These are phyloP conservation scores for Pseudonitzschia delicatissima DNA, from an alignment of 108 stramenopile species.

Conservation along the genomic window DNA sequence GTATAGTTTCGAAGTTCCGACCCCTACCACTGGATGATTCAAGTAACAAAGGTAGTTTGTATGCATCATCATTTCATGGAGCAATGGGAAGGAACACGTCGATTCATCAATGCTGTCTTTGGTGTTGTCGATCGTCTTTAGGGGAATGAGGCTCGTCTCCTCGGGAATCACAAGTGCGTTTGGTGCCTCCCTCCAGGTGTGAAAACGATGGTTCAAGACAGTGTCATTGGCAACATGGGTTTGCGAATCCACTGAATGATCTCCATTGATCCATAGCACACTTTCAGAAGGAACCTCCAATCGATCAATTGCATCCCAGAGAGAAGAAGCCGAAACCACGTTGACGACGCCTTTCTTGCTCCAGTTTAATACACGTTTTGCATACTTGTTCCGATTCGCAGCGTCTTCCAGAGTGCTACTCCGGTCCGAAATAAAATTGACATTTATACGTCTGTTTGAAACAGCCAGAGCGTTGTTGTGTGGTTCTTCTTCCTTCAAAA, in stretches of 20 bases:
- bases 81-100: slow-evolving; percentile 1
- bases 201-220: neutral
- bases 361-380: neutral
- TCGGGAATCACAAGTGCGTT: neutral
- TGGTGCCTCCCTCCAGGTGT: slow-evolving; percentile 1
- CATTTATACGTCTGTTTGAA: no score
- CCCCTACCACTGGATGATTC: slow-evolving; percentile 15
- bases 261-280: neutral
- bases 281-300: slow-evolving; percentile 7
- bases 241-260: neutral
- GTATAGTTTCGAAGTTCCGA: neutral
- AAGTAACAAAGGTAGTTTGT: slow-evolving; percentile 15
- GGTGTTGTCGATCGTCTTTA: neutral
- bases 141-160: neutral
- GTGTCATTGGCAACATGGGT: neutral
- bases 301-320: neutral
- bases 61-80: slow-evolving; percentile 21
- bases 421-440: no score
- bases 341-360: neutral
- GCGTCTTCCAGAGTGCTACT: neutral
- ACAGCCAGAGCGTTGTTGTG: no score
- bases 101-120: neutral
- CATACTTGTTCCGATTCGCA: neutral
- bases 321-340: neutral
- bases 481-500: neutral